phyloP scores from a whole-genome alignment of 2,329 filamentous ascomycete genomes.

The Fusarium austroafricanum region DNA sequence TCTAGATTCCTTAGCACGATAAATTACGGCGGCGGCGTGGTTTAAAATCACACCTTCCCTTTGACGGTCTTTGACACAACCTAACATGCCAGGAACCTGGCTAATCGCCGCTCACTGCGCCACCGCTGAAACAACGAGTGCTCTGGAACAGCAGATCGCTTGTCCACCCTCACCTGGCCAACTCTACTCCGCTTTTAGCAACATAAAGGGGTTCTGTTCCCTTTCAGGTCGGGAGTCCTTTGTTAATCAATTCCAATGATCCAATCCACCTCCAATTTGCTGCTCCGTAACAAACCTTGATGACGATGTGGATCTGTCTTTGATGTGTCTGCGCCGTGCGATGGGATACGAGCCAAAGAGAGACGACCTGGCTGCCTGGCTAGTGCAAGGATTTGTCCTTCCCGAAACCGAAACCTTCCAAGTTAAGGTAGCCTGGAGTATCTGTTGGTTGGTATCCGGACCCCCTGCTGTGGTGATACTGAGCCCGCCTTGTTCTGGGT shows the following conservation, averaged over 20 bases:
- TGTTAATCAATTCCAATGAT: conserved; percentile 9
- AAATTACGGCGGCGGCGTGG: not conserved
- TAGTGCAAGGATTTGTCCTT: not conserved
- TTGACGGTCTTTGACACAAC: conserved; percentile 8
- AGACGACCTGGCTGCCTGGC: too few relatives aligned
- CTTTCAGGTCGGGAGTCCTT: conserved; percentile 9
- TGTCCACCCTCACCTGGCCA: conserved; percentile 8
- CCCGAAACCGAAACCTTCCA: conserved; percentile 11
- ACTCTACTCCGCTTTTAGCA: conserved; percentile 27
- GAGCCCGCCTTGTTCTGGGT: conserved; percentile 2
- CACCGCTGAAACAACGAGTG: conserved; percentile 28
- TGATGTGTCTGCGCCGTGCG: not conserved
- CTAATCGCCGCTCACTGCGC: not conserved
- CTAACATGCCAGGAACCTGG: not conserved
- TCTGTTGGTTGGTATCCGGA: conserved; percentile 13
- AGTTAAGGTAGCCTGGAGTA: conserved; percentile 1
- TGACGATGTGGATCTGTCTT: conserved; percentile 3
- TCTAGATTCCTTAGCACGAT: not conserved
- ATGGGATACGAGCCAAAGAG: not conserved
- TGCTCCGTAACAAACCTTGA: conserved; percentile 7
- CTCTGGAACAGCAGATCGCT: not conserved
- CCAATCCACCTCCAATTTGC: conserved; percentile 13
- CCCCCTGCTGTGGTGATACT: conserved; percentile 1
- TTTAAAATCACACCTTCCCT: conserved; percentile 8
- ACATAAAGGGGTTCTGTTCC: conserved; percentile 19